Base-by-base conservation (phyloP, 1,284 basidiomycete species). In the Polyporus tsugae region DNA sequence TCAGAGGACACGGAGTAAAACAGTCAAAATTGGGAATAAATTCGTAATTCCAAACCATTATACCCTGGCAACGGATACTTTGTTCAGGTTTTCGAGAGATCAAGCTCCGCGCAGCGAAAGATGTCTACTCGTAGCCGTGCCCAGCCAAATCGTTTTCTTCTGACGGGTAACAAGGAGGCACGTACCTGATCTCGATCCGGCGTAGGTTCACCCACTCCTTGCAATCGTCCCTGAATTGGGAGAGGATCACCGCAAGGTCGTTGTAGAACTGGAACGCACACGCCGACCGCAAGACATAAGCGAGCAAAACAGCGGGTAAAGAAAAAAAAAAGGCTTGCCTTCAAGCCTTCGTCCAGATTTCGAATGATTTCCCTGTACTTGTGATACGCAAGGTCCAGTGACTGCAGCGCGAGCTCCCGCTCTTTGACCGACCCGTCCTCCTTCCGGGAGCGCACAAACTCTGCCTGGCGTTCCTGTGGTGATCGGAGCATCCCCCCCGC, bases 341-440 rank as follows among this genome's bases (percentile, higher is more conserved):
- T 92, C 73, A 95, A 85, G 1, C 97, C 97, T 78, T 98, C 96
- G 63, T 94, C 91, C 13, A 97, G 83, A 78, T 98, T 96, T 64
- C 89, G 88, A 1, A 84, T 85, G 19, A 98, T 93, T 79, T 98
- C 96, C 61, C 89, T 86, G 80, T 97, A 98, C 77, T 95, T 95
- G 81, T 91, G 91, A 80, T 95, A 95, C 0, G 95, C 94, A 42
- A 92, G 80, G 73, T 98, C 95, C 62, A 98, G 89, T n/a, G 91
- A 91, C 76, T 96, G 95, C 52, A 99, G 81, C 0, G 92, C 92
- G 68, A 87, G 83, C 80, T 98, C 95, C n/a, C 97, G 87, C 53
- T 92, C 91, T 76, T 94, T 95, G 9, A 96, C 86, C 17, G 86
- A 82, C 0, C 90, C 86, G 75, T 97, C 96, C 17, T 93, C 91